phyloP scores from a whole-genome alignment of 2,329 filamentous ascomycete species.

The Alternaria consortialis region DNA sequence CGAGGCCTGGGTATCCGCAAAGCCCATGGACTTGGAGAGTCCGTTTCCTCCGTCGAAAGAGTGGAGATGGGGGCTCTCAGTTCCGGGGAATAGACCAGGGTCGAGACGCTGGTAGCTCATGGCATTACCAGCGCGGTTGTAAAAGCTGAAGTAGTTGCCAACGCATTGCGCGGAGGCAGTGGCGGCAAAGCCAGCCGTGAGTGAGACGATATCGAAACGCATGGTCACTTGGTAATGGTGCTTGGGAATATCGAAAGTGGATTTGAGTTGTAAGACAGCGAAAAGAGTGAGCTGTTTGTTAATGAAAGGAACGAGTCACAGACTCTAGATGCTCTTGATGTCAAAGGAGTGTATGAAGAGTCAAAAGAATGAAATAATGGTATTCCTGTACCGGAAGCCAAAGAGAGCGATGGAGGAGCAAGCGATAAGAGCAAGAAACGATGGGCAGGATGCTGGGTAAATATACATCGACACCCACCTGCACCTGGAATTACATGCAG shows the following conservation, averaged over 20 bases:
- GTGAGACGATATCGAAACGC: constrained; percentile 37
- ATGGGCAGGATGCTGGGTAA: constrained; percentile 26
- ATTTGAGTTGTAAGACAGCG: constrained; percentile 18
- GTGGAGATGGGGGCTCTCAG: constrained; percentile 47
- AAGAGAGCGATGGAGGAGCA: constrained; percentile 11
- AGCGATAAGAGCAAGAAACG: constrained; percentile 31
- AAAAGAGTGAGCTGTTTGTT: constrained; percentile 33
- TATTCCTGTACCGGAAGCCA: constrained; percentile 43
- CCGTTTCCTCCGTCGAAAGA: constrained; percentile 51
- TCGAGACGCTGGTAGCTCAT: constrained; percentile 50
- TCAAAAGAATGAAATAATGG: constrained; percentile 42
- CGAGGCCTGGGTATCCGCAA: constrained; percentile 38
- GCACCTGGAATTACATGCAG: constrained; percentile 28
- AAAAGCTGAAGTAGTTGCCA: constrained; percentile 53
- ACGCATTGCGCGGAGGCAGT: constrained; percentile 46
- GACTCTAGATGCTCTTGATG: constrained; percentile 33
- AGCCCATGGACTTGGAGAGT: constrained; percentile 39
- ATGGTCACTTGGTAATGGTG: constrained; percentile 29
- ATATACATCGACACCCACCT: constrained; percentile 29
- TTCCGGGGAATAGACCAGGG: constrained; percentile 47
- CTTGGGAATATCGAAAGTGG: constrained; percentile 16
- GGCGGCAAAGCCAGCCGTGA: constrained; percentile 43
- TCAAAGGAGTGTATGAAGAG: constrained; percentile 37
- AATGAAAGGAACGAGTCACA: constrained; percentile 47
- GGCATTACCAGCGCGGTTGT: constrained; percentile 45